These are phyloP conservation scores for Phaffia tasmanica DNA, from an alignment of 768 basidiomycete species.

Conservation along the genomic window DNA sequence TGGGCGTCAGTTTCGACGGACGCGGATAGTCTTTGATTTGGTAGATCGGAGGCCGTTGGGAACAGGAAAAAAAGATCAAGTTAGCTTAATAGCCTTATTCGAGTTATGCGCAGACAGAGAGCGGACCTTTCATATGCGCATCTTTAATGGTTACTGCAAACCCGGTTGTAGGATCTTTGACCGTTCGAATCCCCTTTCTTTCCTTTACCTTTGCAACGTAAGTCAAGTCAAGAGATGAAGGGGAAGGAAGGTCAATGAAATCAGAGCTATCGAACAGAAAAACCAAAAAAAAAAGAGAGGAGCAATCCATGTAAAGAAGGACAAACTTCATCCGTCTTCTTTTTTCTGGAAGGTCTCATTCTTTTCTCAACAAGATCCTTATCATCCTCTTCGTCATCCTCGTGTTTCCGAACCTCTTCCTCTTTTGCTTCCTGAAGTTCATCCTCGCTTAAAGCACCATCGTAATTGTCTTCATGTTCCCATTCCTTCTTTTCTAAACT, in stretches of 20 bases:
- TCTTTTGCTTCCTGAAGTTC: slow-evolving; percentile 27
- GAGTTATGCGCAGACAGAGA: background rate
- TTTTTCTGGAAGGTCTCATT: slow-evolving; percentile 41
- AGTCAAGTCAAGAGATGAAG: background rate
- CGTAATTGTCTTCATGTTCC: slow-evolving; percentile 25
- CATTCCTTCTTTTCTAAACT: slow-evolving; percentile 10
- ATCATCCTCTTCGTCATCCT: slow-evolving; percentile 33
- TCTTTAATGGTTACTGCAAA: slow-evolving; percentile 46
- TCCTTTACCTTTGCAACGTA: slow-evolving; percentile 32
- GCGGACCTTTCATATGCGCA: slow-evolving; percentile 42
- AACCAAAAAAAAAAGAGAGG: no score
- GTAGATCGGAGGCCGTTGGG: no score
- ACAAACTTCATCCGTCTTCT: slow-evolving; percentile 39
- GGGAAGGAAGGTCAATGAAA: background rate
- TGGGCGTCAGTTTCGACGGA: background rate
- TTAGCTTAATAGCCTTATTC: background rate
- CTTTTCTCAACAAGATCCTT: slow-evolving; percentile 44
- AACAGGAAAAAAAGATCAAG: no score
- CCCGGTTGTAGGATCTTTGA: slow-evolving; percentile 47
- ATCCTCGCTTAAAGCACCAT: slow-evolving; percentile 13
- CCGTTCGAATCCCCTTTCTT: slow-evolving; percentile 40
- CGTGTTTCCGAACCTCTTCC: slow-evolving; percentile 25
- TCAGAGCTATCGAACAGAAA: background rate
- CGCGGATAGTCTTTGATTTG: slow-evolving; percentile 19
- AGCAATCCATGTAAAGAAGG: no score